A percentile compares a stretch with the other conserved stretches of the same genome.
phyloP scores from a whole-genome alignment of 2,329 filamentous ascomycete species.

The Curvularia hawaiiensis region DNA sequence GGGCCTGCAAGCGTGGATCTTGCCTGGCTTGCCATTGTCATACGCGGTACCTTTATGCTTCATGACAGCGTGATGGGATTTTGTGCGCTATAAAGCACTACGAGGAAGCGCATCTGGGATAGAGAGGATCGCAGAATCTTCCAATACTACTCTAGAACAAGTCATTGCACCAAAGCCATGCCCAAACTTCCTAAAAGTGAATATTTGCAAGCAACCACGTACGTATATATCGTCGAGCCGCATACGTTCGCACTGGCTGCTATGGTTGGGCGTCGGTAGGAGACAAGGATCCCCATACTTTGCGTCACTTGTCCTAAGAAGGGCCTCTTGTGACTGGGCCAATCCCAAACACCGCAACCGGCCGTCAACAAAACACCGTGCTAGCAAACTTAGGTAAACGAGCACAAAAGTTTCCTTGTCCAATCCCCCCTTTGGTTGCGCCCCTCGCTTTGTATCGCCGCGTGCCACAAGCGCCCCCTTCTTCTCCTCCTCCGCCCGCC shows the following conservation, averaged over 20 bases:
- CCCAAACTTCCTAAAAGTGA: background rate
- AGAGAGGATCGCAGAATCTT: background rate
- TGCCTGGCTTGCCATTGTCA: constrained; percentile 18
- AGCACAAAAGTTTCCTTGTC: constrained; percentile 1
- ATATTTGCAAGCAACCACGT: background rate
- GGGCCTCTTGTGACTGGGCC: constrained; percentile 5
- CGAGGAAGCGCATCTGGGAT: background rate
- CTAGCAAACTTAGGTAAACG: background rate
- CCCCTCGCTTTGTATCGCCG: constrained; percentile 7
- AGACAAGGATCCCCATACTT: constrained; percentile 13
- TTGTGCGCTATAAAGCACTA: constrained; percentile 1
- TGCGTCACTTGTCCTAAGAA: constrained; percentile 6
- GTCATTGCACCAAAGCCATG: background rate
- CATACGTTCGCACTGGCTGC: background rate
- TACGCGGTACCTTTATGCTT: constrained; percentile 37
- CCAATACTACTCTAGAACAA: background rate
- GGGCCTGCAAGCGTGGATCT: constrained; percentile 16
- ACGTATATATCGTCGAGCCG: background rate
- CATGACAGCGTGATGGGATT: constrained; percentile 19
- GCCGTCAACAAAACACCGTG: constrained; percentile 21
- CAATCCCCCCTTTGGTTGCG: constrained; percentile 2
- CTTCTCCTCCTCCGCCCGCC: background rate
- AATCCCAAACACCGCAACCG: constrained; percentile 11
- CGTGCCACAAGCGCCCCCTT: constrained; percentile 16
- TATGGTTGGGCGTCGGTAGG: background rate